Evolutionary conservation across 2,329 filamentous ascomycete genomes (phyloP).

Genomic region (Pseudogymnoascus sp.): DNA sequence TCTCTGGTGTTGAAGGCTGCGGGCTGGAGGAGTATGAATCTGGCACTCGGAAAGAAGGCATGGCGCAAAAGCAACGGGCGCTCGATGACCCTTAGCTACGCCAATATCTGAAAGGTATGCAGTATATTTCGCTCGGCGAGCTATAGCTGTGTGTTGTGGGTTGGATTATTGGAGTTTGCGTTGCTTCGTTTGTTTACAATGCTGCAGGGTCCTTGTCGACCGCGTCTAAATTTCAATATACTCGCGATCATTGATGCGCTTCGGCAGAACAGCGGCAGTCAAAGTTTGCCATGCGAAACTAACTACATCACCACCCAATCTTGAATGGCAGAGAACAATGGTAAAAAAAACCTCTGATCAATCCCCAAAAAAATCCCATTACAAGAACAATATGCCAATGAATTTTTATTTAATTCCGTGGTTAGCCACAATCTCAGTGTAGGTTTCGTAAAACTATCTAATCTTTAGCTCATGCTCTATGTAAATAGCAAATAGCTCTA

Average conservation of each 20-base stretch:
- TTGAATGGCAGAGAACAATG: background rate
- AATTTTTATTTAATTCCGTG: background rate
- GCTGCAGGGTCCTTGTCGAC: background rate
- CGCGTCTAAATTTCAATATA: conserved; percentile 9
- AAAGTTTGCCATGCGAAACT: background rate
- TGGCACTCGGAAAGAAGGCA: conserved; percentile 21
- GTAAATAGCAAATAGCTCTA: background rate
- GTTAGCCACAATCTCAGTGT: background rate
- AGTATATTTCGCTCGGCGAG: background rate
- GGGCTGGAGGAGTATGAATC: conserved; percentile 23
- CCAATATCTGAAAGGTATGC: background rate
- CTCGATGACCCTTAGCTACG: conserved; percentile 4
- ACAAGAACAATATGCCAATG: background rate
- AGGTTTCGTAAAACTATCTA: background rate
- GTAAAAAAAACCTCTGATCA: background rate
- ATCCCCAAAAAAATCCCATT: background rate
- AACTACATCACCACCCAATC: background rate
- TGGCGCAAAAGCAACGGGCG: conserved; percentile 6
- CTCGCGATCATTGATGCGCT: background rate
- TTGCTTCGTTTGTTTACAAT: conserved; percentile 7
- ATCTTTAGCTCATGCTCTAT: background rate
- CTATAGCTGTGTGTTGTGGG: background rate
- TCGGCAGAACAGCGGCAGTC: conserved; percentile 1
- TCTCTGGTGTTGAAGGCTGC: conserved; percentile 30
- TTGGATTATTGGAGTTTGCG: background rate